Percentiles rank a stretch among this genome's conserved stretches.
phyloP scores from a whole-genome alignment of 2,329 filamentous ascomycete species.

The Alternaria triticimaculans region DNA sequence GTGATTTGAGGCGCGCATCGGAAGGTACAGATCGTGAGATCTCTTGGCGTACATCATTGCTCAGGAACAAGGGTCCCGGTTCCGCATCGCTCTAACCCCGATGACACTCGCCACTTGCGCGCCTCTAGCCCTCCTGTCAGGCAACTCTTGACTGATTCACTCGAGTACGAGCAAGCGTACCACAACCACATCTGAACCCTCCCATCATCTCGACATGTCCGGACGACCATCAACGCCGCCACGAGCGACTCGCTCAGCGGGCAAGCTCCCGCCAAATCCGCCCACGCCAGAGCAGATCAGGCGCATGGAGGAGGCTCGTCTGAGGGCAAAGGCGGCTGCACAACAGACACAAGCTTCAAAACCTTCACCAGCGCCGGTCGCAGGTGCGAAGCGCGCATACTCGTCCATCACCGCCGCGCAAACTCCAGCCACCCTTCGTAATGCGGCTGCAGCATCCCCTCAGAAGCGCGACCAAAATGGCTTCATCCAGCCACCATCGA shows the following conservation, averaged over 20 bases:
- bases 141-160: neutral
- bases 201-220: slow-evolving; percentile 34
- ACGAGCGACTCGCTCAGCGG: slow-evolving; percentile 47
- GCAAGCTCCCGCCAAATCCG: slow-evolving; percentile 53
- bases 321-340: slow-evolving; percentile 84
- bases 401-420: slow-evolving; percentile 65
- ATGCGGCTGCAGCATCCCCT: slow-evolving; percentile 62
- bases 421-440: slow-evolving; percentile 66
- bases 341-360: slow-evolving; percentile 50
- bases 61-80: slow-evolving; percentile 33
- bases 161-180: neutral
- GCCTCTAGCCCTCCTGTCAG: neutral
- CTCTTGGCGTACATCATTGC: slow-evolving; percentile 43
- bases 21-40: slow-evolving; percentile 21
- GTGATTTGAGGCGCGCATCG: slow-evolving; percentile 15
- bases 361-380: slow-evolving; percentile 37
- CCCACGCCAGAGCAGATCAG: slow-evolving; percentile 68
- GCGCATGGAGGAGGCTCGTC: slow-evolving; percentile 78
- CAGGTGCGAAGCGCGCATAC: slow-evolving; percentile 75
- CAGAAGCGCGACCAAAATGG: slow-evolving; percentile 45
- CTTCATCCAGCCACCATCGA: slow-evolving; percentile 45
- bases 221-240: slow-evolving; percentile 58
- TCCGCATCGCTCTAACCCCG: slow-evolving; percentile 7
- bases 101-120: slow-evolving; percentile 22
- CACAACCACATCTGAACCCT: neutral